These are phyloP conservation scores for Geotrichum carabidarum DNA, from an alignment of 1,139 yeast genomes.

Conservation along the genomic window DNA sequence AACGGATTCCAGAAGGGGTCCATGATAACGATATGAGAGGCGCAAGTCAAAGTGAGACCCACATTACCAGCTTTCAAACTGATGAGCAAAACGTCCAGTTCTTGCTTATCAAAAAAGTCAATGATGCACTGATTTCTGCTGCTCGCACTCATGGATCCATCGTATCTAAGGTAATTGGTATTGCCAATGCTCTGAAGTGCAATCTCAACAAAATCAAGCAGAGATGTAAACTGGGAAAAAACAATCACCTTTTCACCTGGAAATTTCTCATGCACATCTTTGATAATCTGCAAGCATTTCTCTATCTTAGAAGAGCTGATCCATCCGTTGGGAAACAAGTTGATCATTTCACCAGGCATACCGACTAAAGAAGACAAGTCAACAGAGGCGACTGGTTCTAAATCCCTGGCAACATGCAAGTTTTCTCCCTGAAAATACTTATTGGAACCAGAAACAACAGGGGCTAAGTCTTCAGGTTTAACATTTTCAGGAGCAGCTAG, in stretches of 20 bases:
- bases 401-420: background rate
- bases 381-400: background rate
- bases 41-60: constrained; percentile 88
- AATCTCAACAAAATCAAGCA: constrained; percentile 65
- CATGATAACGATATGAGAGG: constrained; percentile 81
- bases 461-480: background rate
- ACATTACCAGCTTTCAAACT: constrained; percentile 90
- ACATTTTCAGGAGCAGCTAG: background rate
- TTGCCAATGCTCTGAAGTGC: constrained; percentile 47
- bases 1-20: constrained; percentile 98
- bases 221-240: constrained; percentile 79
- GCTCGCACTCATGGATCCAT: constrained; percentile 72
- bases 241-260: constrained; percentile 66
- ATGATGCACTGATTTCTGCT: constrained; percentile 59
- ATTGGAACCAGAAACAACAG: constrained; percentile 4
- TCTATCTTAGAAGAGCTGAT: constrained; percentile 44
- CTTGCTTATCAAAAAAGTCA: constrained; percentile 55
- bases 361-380: constrained; percentile 24
- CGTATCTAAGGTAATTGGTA: constrained; percentile 53
- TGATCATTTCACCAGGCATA: constrained; percentile 3
- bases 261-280: constrained; percentile 39
- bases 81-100: constrained; percentile 54
- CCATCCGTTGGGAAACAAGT: constrained; percentile 36
- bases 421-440: constrained; percentile 2
- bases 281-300: constrained; percentile 46